Percentiles rank a stretch among this genome's conserved stretches.
phyloP scores from a whole-genome alignment of 306 rosid genomes.

The Vigna hirtella region DNA sequence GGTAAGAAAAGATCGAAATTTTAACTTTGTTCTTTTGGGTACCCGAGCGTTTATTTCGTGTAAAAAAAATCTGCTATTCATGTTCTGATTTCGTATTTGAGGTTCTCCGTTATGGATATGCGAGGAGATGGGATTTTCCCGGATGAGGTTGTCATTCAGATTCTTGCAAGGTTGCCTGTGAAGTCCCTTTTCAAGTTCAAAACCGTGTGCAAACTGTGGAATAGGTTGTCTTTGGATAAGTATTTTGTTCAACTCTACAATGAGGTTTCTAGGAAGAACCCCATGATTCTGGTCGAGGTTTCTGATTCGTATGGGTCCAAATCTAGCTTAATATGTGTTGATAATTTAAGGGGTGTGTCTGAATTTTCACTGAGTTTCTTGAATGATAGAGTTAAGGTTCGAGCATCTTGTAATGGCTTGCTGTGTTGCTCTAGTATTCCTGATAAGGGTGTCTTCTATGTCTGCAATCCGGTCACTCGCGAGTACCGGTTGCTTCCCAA shows the following conservation, averaged over 20 bases:
- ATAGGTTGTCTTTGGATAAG: slow-evolving; percentile 63
- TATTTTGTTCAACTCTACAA: slow-evolving; percentile 69
- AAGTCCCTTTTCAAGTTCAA: slow-evolving; percentile 70
- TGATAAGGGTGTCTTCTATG: slow-evolving; percentile 81
- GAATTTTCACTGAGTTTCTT: slow-evolving; percentile 71
- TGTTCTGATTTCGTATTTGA: slow-evolving; percentile 4
- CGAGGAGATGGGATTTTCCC: slow-evolving; percentile 65
- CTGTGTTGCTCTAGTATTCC: slow-evolving; percentile 88
- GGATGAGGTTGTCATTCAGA: slow-evolving; percentile 81
- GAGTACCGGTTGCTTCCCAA: slow-evolving; percentile 78
- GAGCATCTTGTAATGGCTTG: slow-evolving; percentile 89
- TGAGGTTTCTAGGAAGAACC: slow-evolving; percentile 67
- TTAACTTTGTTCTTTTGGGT: slow-evolving; percentile 29
- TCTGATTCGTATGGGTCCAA: slow-evolving; percentile 66
- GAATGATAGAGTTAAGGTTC: slow-evolving; percentile 76
- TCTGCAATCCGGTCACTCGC: slow-evolving; percentile 83
- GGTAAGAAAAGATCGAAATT: slow-evolving; percentile 57
- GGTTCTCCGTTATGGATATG: slow-evolving; percentile 54
- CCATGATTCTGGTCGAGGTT: slow-evolving; percentile 74
- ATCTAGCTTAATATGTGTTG: slow-evolving; percentile 78
- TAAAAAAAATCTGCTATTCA: background rate
- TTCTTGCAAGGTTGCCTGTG: slow-evolving; percentile 78
- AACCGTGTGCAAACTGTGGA: slow-evolving; percentile 75
- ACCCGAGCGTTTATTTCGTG: slow-evolving; percentile 6
- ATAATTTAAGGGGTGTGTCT: slow-evolving; percentile 71